These are phyloP conservation scores for Punica granatum DNA, from an alignment of 345 rosid genomes.

Conservation along the genomic window DNA sequence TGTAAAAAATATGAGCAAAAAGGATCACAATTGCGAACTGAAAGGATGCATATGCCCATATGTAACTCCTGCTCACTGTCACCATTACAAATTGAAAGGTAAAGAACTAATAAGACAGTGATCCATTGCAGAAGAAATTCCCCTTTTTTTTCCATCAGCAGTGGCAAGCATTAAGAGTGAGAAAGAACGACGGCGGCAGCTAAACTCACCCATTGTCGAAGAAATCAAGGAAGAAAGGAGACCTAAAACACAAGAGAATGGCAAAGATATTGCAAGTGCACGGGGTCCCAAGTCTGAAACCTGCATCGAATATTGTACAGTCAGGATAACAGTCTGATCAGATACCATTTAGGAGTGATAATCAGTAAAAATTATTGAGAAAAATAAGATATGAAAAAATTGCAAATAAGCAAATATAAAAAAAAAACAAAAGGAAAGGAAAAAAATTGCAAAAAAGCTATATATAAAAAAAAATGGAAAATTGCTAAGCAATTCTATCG, in stretches of 20 bases:
- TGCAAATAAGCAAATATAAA: not conserved
- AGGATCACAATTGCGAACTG: conserved; percentile 55
- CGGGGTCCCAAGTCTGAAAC: conserved; percentile 36
- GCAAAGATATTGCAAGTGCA: conserved; percentile 41
- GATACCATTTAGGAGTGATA: not conserved
- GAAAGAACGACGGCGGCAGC: not conserved
- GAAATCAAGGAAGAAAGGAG: conserved; percentile 47
- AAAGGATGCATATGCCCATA: conserved; percentile 55
- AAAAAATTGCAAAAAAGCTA: too few species aligned
- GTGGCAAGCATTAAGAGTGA: not conserved
- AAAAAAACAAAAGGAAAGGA: too few species aligned
- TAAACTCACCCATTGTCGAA: conserved; percentile 38
- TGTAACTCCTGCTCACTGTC: conserved; percentile 54
- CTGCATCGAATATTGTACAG: conserved; percentile 14
- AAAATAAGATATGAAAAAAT: not conserved
- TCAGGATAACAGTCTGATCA: not conserved
- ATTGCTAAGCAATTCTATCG: too few species aligned
- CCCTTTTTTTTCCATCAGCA: not conserved
- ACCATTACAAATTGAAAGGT: conserved; percentile 9
- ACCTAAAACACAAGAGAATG: conserved; percentile 42
- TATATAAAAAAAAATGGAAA: too few species aligned
- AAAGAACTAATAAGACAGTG: not conserved
- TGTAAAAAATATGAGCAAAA: conserved; percentile 53
- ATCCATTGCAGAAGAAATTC: not conserved
- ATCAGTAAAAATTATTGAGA: not conserved